A percentile compares a stretch with the other conserved stretches of the same genome.
phyloP scores from a whole-genome alignment of 2,329 filamentous ascomycete genomes.

The Xylariaceae sp. region DNA sequence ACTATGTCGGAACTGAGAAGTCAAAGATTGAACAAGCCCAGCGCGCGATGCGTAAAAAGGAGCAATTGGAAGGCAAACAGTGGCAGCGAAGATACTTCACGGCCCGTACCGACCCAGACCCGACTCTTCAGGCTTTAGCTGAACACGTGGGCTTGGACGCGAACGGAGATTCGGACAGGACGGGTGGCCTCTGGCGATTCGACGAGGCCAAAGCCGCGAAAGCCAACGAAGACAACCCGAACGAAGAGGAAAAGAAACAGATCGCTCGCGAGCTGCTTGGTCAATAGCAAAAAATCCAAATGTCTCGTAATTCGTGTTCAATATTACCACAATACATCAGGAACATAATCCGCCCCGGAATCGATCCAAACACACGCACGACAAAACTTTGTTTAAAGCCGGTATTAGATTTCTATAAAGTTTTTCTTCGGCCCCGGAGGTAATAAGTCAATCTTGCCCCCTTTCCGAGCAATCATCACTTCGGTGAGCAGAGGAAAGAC shows the following conservation, averaged over 20 bases:
- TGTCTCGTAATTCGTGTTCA: not conserved
- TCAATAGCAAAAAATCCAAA: conserved; percentile 18
- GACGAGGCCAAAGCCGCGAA: conserved; percentile 42
- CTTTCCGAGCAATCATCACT: too few species aligned
- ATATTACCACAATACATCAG: not conserved
- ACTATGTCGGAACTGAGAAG: conserved; percentile 65
- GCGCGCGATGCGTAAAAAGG: conserved; percentile 59
- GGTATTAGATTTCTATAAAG: too few species aligned
- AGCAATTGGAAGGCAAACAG: conserved; percentile 52
- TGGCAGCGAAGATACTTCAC: conserved; percentile 88
- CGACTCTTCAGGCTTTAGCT: conserved; percentile 42
- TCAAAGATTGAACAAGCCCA: conserved; percentile 76
- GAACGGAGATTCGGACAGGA: conserved; percentile 54
- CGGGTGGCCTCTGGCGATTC: conserved; percentile 56
- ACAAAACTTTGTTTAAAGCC: too few species aligned
- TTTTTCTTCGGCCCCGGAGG: too few species aligned
- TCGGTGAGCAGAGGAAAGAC: too few species aligned
- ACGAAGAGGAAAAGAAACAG: conserved; percentile 35
- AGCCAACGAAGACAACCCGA: conserved; percentile 32
- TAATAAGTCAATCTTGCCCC: too few species aligned
- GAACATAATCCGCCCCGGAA: too few species aligned
- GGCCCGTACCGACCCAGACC: conserved; percentile 38
- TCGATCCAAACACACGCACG: too few species aligned
- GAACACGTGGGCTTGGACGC: conserved; percentile 41
- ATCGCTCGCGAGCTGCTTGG: conserved; percentile 32